Percentiles rank a stretch among this genome's conserved stretches.
Conservation (phyloP, 352 stramenopile species). For the Phytophthora constricta region DNA sequence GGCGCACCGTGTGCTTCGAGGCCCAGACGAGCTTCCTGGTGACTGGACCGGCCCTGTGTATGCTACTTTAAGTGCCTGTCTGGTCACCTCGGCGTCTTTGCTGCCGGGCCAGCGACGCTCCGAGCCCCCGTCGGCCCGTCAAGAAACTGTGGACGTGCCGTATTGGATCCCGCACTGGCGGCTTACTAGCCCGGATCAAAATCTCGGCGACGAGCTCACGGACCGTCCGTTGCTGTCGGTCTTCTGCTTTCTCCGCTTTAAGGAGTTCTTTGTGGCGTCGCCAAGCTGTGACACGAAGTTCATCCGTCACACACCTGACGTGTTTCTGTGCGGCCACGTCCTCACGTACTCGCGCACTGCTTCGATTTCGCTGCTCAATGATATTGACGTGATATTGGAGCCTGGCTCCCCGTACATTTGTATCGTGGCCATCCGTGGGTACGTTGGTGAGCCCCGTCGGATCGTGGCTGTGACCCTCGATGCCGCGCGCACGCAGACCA, state of each 20-base stretch:
- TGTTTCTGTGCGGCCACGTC: conserved; percentile 2
- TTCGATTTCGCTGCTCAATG: not conserved
- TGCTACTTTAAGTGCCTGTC: conserved; percentile 3
- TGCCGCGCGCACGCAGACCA: not conserved
- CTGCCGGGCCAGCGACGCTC: not conserved
- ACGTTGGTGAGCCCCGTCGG: not conserved
- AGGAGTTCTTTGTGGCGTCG: not conserved
- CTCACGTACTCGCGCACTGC: not conserved
- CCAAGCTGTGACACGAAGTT: conserved; percentile 6
- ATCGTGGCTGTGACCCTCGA: conserved; percentile 2
- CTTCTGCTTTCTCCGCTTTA: conserved; percentile 8
- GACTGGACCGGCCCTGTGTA: conserved; percentile 10
- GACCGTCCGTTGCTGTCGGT: not conserved
- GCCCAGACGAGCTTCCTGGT: conserved; percentile 5
- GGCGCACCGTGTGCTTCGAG: not conserved
- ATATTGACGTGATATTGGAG: conserved; percentile 3
- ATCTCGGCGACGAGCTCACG: not conserved
- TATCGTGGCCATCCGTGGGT: not conserved
- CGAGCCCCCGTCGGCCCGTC: not conserved
- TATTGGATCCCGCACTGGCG: conserved; percentile 9
- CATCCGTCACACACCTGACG: not conserved
- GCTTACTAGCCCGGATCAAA: not conserved
- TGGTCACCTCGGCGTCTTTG: not conserved
- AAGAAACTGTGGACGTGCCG: conserved; percentile 1
- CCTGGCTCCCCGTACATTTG: conserved; percentile 1